Evolutionary conservation across 1,284 basidiomycete species (phyloP).

Genomic region (Cryptococcus neoformans): DNA sequence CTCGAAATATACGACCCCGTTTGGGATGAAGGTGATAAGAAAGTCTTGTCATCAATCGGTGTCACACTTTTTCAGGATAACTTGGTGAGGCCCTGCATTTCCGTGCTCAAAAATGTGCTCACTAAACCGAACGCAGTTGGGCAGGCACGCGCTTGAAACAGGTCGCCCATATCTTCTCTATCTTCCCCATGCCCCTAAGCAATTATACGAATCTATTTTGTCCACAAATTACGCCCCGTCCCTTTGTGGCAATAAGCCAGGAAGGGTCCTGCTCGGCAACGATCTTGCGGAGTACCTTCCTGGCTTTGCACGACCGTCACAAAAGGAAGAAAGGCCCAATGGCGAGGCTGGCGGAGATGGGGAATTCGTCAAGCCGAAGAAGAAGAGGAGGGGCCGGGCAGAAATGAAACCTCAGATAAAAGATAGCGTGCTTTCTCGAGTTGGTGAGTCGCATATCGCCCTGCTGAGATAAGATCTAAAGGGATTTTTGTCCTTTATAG

Average conservation of each 20-base stretch:
- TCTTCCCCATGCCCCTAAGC: slow-evolving; percentile 41
- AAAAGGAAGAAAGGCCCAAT: neutral
- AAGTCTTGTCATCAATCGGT: slow-evolving; percentile 20
- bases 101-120: neutral
- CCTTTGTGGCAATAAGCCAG: slow-evolving; percentile 10
- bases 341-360: neutral
- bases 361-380: slow-evolving; percentile 42
- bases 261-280: slow-evolving; percentile 40
- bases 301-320: slow-evolving; percentile 14
- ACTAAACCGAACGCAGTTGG: slow-evolving; percentile 15
- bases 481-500: slow-evolving; percentile 7
- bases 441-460: slow-evolving; percentile 23
- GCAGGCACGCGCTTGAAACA: slow-evolving; percentile 17
- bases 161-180: slow-evolving; percentile 31
- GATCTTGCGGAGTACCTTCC: slow-evolving; percentile 41
- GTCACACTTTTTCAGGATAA: slow-evolving; percentile 30
- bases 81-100: slow-evolving; percentile 16
- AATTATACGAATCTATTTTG: slow-evolving; percentile 40
- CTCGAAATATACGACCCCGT: slow-evolving; percentile 39
- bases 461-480: neutral
- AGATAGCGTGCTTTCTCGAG: slow-evolving; percentile 35
- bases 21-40: slow-evolving; percentile 32
- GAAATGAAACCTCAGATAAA: slow-evolving; percentile 6
- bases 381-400: slow-evolving; percentile 35
- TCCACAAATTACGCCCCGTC: slow-evolving; percentile 24